Conservation (phyloP, 2,329 filamentous ascomycete genomes). For the Colletotrichum costaricense region DNA sequence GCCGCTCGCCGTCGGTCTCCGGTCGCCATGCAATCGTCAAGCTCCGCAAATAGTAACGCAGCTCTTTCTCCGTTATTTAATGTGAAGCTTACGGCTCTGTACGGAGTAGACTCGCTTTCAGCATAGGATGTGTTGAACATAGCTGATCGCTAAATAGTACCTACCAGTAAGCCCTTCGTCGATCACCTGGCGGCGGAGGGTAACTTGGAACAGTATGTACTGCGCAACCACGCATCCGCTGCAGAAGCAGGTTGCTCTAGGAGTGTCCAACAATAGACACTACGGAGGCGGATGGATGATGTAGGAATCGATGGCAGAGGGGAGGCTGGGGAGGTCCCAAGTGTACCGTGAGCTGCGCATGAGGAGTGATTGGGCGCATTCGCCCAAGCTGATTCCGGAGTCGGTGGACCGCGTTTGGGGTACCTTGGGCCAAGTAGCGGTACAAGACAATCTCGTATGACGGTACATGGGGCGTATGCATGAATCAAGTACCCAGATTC, state of each 20-base stretch:
- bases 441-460: constrained; percentile 41
- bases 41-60: background rate
- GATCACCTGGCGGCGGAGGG: background rate
- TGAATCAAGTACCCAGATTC: constrained; percentile 42
- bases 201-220: background rate
- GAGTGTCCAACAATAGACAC: background rate
- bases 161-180: background rate
- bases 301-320: background rate
- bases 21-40: background rate
- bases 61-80: too few relatives aligned
- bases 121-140: background rate
- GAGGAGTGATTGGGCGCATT: constrained; percentile 30
- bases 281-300: background rate
- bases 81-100: too few relatives aligned
- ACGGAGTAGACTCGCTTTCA: too few relatives aligned
- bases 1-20: background rate
- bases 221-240: background rate
- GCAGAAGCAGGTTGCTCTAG: background rate
- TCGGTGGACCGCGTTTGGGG: constrained; percentile 22
- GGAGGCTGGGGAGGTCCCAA: constrained; percentile 22
- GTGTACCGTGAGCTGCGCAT: constrained; percentile 13
- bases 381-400: constrained; percentile 25
- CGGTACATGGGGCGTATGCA: constrained; percentile 43
- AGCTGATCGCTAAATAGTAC: too few relatives aligned
- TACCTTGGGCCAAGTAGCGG: constrained; percentile 41